phyloP scores from a whole-genome alignment of 2,329 filamentous ascomycete species.

The Colletotrichum chrysophilum region DNA sequence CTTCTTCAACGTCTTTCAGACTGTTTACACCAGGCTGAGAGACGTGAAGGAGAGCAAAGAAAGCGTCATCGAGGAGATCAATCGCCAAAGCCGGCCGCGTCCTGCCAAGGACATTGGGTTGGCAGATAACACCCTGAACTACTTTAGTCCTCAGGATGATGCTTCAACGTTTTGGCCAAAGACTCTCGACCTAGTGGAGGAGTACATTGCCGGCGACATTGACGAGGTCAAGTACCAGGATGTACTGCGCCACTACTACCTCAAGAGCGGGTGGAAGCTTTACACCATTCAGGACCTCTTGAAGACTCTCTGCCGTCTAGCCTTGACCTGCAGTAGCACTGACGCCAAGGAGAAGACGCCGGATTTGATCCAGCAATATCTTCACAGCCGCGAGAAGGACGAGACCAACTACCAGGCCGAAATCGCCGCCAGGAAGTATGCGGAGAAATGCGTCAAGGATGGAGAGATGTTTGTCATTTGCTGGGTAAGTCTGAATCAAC shows the following conservation, averaged over 20 bases:
- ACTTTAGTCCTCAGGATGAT: constrained; percentile 70
- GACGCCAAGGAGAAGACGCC: constrained; percentile 94
- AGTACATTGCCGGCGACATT: constrained; percentile 81
- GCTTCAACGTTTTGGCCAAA: constrained; percentile 81
- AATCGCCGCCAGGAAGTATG: constrained; percentile 88
- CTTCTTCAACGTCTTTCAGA: constrained; percentile 93
- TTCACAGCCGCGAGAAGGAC: constrained; percentile 79
- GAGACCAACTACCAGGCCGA: constrained; percentile 90
- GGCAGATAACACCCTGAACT: constrained; percentile 78
- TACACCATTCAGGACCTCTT: constrained; percentile 94
- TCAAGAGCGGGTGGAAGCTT: constrained; percentile 88
- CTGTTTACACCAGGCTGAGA: constrained; percentile 83
- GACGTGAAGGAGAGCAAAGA: constrained; percentile 82
- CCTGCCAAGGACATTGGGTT: constrained; percentile 85
- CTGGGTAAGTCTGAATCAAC: constrained; percentile 70
- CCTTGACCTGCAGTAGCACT: constrained; percentile 80
- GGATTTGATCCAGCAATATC: constrained; percentile 88
- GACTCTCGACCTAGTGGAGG: constrained; percentile 84
- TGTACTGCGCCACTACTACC: constrained; percentile 87
- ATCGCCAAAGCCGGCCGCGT: constrained; percentile 75
- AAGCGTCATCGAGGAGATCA: constrained; percentile 75
- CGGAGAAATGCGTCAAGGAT: constrained; percentile 92
- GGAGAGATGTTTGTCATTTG: constrained; percentile 89
- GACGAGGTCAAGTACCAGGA: constrained; percentile 89
- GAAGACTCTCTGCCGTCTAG: constrained; percentile 79